Percentiles rank a stretch among this genome's conserved stretches.
Conservation (phyloP, 1,139 yeast species). For the Magnusiomyces suaveolens region DNA sequence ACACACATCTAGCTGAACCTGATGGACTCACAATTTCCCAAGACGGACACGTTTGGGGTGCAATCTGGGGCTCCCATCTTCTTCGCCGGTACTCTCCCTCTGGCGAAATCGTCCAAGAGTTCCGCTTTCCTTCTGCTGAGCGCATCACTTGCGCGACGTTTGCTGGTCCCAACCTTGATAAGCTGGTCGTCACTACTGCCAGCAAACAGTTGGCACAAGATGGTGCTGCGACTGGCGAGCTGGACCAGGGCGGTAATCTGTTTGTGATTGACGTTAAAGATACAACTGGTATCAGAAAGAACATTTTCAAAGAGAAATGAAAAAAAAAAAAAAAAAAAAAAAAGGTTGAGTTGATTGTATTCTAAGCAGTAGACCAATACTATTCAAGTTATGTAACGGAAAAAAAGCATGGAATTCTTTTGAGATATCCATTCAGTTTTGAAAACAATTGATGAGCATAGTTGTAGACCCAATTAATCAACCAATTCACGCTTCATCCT, state of each 20-base stretch:
- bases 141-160: slow-evolving; percentile 61
- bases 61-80: slow-evolving; percentile 54
- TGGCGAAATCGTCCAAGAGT: slow-evolving; percentile 47
- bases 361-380: too few species aligned
- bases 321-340: too few species aligned
- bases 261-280: slow-evolving; percentile 33
- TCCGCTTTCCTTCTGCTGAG: slow-evolving; percentile 46
- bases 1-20: slow-evolving; percentile 34
- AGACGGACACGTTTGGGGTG: slow-evolving; percentile 55
- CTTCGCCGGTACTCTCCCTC: slow-evolving; percentile 42
- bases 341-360: too few species aligned
- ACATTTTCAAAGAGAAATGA: slow-evolving; percentile 5
- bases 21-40: slow-evolving; percentile 68
- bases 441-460: too few species aligned
- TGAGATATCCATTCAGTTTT: too few species aligned
- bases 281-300: slow-evolving; percentile 11
- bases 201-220: slow-evolving; percentile 34
- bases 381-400: too few species aligned
- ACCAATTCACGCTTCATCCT: too few species aligned
- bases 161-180: slow-evolving; percentile 53
- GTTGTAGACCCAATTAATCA: too few species aligned
- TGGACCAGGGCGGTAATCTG: slow-evolving; percentile 50
- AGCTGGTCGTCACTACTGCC: slow-evolving; percentile 62
- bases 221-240: neutral
- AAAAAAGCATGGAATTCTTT: too few species aligned